Evolutionary conservation across 106 monocot species (phyloP), one percentile per base, ranked within the genome.

Genomic region (Apostasia ramifera): DNA sequence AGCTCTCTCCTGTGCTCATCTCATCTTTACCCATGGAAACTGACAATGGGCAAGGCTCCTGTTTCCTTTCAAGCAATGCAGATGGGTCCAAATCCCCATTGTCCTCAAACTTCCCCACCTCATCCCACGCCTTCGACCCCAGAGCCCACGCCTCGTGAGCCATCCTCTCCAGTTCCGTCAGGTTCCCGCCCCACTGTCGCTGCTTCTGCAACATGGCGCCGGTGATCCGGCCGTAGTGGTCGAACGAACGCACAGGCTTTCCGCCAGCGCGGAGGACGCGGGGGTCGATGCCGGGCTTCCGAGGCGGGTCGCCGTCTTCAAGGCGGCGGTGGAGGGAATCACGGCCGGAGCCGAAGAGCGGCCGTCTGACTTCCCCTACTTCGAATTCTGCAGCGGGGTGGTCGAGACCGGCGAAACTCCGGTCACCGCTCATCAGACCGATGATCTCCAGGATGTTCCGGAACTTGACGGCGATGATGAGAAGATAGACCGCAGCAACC

Each of bases 71-170:
- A 44, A 67, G 60, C 11, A 67, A 10, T 0, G 68, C 55, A 5
- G 64, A 49, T 14, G 14, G 55, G 45, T 66, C 62, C 37, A 66
- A 15, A 0, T 70, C 68, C 1, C 67, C 73, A n/a, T 44, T 71
- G 40, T 44, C 76, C 37, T 57, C 71, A 42, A 70, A 74, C 26
- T 45, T 73, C 55, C 74, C 69, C 40, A 83, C 47, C 69, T 92
- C 92, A 39, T 81, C 78, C 95, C 95, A 97, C 4, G 92, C 89
- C 60, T 82, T 89, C 48, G 70, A 67, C 5, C 95, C 95, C 37
- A 92, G 73, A 26, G 54, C 51, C 86, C 92, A 92, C 13, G 95
- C 95, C 55, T 89, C 86, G 15, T 68, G 60, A n/a, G 84, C 95
- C 73, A 79, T 73, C 55, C 68, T 66, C 66, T 97, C 92, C 13